Evolutionary conservation across 768 basidiomycete genomes (phyloP).

Genomic region (Jaapia argillacea): DNA sequence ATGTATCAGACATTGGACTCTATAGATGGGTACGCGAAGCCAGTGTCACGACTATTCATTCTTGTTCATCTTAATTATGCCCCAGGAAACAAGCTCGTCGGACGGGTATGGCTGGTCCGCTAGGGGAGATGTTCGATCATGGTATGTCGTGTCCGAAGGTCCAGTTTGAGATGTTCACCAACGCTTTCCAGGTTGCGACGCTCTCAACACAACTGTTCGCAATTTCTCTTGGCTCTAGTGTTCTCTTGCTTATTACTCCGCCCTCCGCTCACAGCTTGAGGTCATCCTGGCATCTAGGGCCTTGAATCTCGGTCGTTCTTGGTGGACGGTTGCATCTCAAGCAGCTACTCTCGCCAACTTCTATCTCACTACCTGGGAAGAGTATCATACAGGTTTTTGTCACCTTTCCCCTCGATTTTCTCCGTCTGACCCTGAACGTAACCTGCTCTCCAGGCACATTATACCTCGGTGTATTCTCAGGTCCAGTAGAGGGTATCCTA

Average conservation of each 20-base stretch:
- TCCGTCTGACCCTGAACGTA: not conserved
- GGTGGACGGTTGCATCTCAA: conserved; percentile 95
- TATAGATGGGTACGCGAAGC: conserved; percentile 64
- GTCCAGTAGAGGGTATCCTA: conserved; percentile 93
- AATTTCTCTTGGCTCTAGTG: conserved; percentile 5
- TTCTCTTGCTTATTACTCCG: not conserved
- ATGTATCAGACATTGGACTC: conserved; percentile 86
- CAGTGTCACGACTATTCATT: conserved; percentile 5
- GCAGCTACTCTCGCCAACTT: conserved; percentile 59
- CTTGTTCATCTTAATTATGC: conserved; percentile 1
- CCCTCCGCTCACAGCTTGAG: conserved; percentile 50
- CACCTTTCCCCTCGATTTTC: not conserved
- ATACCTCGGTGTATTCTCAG: conserved; percentile 88
- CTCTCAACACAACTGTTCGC: conserved; percentile 85
- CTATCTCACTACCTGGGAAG: conserved; percentile 70
- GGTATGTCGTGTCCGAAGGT: too few species aligned
- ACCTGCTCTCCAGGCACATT: conserved; percentile 54
- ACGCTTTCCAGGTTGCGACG: too few species aligned
- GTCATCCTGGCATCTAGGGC: conserved; percentile 76
- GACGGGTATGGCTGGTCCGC: conserved; percentile 94
- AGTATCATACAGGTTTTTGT: conserved; percentile 74
- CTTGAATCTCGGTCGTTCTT: conserved; percentile 84
- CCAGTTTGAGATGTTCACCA: too few species aligned
- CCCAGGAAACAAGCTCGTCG: conserved; percentile 87
- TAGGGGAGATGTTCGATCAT: conserved; percentile 98